These are phyloP conservation scores for Pseudogymnoascus sp. DNA, from an alignment of 2,329 filamentous ascomycete genomes.

Conservation along the genomic window DNA sequence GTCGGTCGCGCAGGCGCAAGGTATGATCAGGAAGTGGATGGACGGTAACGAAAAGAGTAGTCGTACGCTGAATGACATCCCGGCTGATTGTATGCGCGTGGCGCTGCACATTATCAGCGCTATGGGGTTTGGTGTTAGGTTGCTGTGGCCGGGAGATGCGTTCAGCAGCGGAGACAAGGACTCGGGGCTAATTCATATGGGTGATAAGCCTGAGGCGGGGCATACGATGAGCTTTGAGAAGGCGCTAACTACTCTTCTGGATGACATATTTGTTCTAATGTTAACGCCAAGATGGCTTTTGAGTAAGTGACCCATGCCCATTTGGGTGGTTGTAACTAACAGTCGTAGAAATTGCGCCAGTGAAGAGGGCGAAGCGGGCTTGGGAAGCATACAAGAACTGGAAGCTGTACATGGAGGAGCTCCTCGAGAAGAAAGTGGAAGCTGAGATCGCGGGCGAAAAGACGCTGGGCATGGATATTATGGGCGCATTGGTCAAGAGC, in stretches of 20 bases:
- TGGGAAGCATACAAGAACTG: conserved; percentile 44
- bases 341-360: conserved; percentile 30
- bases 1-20: conserved; percentile 52
- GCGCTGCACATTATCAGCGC: conserved; percentile 53
- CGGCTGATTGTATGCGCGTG: conserved; percentile 57
- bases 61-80: conserved; percentile 45
- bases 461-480: conserved; percentile 44
- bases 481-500: conserved; percentile 43
- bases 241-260: conserved; percentile 43
- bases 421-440: conserved; percentile 43
- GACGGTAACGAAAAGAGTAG: conserved; percentile 32
- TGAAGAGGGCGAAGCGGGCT: conserved; percentile 36
- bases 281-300: conserved; percentile 42
- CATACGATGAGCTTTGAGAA: conserved; percentile 47
- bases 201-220: conserved; percentile 29
- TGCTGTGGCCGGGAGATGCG: conserved; percentile 55
- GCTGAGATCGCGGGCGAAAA: conserved; percentile 32
- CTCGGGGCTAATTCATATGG: conserved; percentile 18
- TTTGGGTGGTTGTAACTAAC: not conserved
- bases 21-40: conserved; percentile 52
- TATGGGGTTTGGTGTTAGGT: conserved; percentile 59
- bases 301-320: conserved; percentile 27
- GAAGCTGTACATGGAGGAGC: conserved; percentile 53
- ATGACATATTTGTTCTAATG: conserved; percentile 44
- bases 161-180: conserved; percentile 35